Percentiles rank a stretch among this genome's conserved stretches.
phyloP scores from a whole-genome alignment of 768 basidiomycete species.

The Peribolospora kevripleyi region DNA sequence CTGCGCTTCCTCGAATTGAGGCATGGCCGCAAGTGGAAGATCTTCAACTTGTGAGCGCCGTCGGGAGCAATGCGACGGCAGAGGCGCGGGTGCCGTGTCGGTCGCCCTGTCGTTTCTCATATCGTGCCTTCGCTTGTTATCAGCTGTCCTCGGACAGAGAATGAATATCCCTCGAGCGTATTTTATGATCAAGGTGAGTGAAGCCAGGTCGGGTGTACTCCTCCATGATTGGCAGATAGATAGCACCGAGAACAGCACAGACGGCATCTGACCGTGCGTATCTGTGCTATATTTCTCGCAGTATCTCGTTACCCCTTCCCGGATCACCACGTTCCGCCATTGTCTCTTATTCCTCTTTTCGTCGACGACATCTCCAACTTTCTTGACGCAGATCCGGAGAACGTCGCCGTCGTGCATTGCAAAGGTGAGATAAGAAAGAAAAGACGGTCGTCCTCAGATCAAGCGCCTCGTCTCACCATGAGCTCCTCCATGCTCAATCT shows the following conservation, averaged over 20 bases:
- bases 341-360: conserved; percentile 45
- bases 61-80: neutral
- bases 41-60: conserved; percentile 44
- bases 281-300: conserved; percentile 21
- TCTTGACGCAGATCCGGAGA: conserved; percentile 37
- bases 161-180: conserved; percentile 42
- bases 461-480: neutral
- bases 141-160: conserved; percentile 50
- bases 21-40: conserved; percentile 56
- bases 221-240: no score
- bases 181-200: conserved; percentile 24
- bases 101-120: neutral
- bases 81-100: neutral
- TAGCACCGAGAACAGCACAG: no score
- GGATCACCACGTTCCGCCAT: conserved; percentile 72
- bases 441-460: conserved; percentile 5
- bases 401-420: conserved; percentile 63
- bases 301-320: conserved; percentile 73
- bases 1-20: conserved; percentile 46
- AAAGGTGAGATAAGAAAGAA: conserved; percentile 33
- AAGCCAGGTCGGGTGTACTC: neutral
- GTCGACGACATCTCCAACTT: conserved; percentile 50
- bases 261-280: no score
- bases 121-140: neutral
- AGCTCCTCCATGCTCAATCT: neutral